Base-by-base conservation (phyloP, 495 filamentous ascomycete species). In the Xylaria bambusicola region DNA sequence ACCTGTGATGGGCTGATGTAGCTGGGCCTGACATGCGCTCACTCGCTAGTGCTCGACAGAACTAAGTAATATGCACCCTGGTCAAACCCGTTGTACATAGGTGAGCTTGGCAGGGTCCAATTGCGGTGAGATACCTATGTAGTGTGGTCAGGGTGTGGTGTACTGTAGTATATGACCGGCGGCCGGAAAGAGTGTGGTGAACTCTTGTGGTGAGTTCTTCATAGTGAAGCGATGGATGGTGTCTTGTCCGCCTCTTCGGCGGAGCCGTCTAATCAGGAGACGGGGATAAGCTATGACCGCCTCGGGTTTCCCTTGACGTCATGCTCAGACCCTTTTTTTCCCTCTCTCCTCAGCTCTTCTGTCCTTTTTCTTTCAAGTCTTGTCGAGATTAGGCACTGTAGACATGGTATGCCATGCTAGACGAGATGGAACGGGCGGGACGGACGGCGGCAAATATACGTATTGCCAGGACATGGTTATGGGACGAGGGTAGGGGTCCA, bases 381-480 rank as follows among this genome's bases (percentile, higher is more conserved):
- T 33, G 24, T 41, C 36, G 26, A 54, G 52, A 42, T 54, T 54
- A 31, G 6, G 15, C 10, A 33, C 29, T 33, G 10, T 33, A 33
- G 5, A 10, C 10, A 33, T 33, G 10, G 10, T 5, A 5, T 5
- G 29, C 5, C 29, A 38, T 15, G 3, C 3, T 38, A 38, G 24
- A 54, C 24, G 26, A 33, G 21, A 54, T 33, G 52, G 38, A 15
- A 5, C 36, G 27, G 38, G 38, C 52, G 38, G 52, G 38, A 42
- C n/a, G 52, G 52, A 54, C 52, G 38, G 50, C 50, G 38, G 50
- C 50, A 54, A 44, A 54, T 26, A 41, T 26, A n/a, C n/a, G 49
- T 33, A 33, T 33, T 33, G 29, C 5, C 29, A 33, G 5, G 29
- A 10, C 29, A 33, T 33, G 29, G 50, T 21, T 23, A 53, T 53